phyloP scores from a whole-genome alignment of 1,284 basidiomycete species.

The Ustilago bromivora region DNA sequence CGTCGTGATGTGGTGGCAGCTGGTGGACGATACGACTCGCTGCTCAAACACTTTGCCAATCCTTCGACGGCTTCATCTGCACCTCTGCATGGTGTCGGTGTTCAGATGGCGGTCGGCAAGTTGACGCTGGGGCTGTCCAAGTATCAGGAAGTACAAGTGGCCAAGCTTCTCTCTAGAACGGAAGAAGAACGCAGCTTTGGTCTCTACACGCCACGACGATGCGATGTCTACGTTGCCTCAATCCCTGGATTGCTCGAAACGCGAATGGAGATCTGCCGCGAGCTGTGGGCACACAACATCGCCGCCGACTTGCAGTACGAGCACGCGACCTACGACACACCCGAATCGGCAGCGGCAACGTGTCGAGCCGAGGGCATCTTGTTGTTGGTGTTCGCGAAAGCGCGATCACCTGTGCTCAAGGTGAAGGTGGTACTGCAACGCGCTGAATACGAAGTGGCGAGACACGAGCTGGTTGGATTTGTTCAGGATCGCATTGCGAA shows the following conservation, averaged over 20 bases:
- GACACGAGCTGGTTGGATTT: constrained; percentile 57
- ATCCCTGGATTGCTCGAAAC: constrained; percentile 81
- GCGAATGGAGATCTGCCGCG: constrained; percentile 80
- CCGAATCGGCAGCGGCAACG: constrained; percentile 58
- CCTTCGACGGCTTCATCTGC: constrained; percentile 64
- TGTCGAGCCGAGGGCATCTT: constrained; percentile 68
- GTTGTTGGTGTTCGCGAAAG: constrained; percentile 61
- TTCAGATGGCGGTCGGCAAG: constrained; percentile 84
- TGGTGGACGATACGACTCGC: constrained; percentile 83
- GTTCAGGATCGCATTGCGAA: constrained; percentile 59
- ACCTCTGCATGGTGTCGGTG: constrained; percentile 76
- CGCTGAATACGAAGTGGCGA: constrained; percentile 61
- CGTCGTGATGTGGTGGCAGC: constrained; percentile 79
- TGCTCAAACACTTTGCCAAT: constrained; percentile 77
- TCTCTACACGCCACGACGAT: constrained; percentile 85
- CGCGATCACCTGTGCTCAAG: constrained; percentile 60
- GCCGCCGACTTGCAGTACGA: constrained; percentile 87
- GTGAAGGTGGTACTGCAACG: constrained; percentile 61
- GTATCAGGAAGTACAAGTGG: constrained; percentile 77
- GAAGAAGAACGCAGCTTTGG: constrained; percentile 85
- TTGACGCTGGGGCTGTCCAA: constrained; percentile 78
- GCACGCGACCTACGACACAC: constrained; percentile 57
- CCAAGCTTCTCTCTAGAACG: constrained; percentile 75
- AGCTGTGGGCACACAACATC: constrained; percentile 84
- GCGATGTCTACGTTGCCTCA: constrained; percentile 80